Evolutionary conservation across 495 filamentous ascomycete genomes (phyloP).

Genomic region (Polyplosphaeria fusca): DNA sequence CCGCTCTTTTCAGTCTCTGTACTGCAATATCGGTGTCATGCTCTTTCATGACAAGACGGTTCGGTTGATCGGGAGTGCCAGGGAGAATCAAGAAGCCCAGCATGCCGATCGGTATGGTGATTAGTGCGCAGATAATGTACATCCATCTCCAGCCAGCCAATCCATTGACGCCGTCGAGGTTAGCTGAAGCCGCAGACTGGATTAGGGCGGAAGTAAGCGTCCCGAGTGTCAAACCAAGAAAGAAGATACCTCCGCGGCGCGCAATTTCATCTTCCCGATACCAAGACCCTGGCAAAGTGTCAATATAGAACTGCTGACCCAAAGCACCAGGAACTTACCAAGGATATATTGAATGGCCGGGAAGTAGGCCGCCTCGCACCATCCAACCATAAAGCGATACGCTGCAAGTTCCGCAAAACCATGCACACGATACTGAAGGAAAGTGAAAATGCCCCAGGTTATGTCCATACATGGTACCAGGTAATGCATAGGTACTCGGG

Average conservation of each 20-base stretch:
- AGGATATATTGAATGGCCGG: constrained; percentile 50
- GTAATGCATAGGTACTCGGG: constrained; percentile 49
- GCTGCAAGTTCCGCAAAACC: constrained; percentile 11
- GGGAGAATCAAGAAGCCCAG: constrained; percentile 47
- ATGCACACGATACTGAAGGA: constrained; percentile 22
- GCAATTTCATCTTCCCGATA: constrained; percentile 39
- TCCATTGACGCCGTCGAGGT: constrained; percentile 48
- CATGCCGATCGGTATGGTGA: constrained; percentile 50
- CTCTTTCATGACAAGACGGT: constrained; percentile 42
- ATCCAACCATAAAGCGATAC: constrained; percentile 40
- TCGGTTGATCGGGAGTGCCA: constrained; percentile 47
- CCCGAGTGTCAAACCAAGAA: constrained; percentile 49
- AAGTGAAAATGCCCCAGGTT: constrained; percentile 21
- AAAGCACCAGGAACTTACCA: constrained; percentile 30
- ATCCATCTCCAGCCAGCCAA: constrained; percentile 55
- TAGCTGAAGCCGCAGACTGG: constrained; percentile 46
- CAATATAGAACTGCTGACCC: neutral
- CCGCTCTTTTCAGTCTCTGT: constrained; percentile 39
- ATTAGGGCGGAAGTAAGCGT: constrained; percentile 52
- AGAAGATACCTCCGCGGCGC: constrained; percentile 50
- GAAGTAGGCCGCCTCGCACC: constrained; percentile 44
- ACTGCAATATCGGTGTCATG: constrained; percentile 43
- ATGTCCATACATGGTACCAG: constrained; percentile 41
- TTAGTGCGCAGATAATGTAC: constrained; percentile 52
- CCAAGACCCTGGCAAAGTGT: constrained; percentile 26